phyloP scores from a whole-genome alignment of 805 yeast genomes.

The Yarrowia divulgata region DNA sequence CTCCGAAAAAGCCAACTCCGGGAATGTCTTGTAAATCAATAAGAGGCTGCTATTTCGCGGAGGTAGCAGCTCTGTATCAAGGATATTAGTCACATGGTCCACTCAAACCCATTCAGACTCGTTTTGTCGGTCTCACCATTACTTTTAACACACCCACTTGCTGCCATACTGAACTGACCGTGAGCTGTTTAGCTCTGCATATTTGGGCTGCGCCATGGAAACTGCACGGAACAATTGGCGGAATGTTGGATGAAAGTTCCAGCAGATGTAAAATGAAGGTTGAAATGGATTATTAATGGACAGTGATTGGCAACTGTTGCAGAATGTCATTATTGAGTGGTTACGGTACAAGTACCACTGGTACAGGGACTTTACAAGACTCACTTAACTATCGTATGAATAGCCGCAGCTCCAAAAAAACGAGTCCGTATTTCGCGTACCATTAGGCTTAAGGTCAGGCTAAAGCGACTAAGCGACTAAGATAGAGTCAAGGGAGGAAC shows the following conservation, averaged over 20 bases:
- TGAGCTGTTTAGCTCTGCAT: slow-evolving; percentile 1
- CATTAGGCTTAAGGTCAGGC: neutral
- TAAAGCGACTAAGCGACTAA: neutral
- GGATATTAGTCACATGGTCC: no score
- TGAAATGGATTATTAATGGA: neutral
- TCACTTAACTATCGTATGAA: no score
- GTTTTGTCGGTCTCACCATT: neutral
- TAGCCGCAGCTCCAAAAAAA: no score
- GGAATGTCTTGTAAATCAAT: neutral
- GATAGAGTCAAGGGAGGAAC: neutral
- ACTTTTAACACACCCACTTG: neutral
- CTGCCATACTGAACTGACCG: neutral
- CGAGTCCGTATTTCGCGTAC: neutral
- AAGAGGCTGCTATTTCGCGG: neutral
- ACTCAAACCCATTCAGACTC: no score
- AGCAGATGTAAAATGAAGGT: neutral
- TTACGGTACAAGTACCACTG: no score
- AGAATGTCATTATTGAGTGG: no score
- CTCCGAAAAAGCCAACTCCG: neutral
- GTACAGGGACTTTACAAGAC: no score
- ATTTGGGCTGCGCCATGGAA: slow-evolving; percentile 18
- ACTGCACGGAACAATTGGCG: slow-evolving; percentile 6
- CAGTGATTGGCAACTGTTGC: neutral
- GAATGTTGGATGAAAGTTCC: neutral
- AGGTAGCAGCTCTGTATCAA: neutral